A percentile compares a stretch with the other conserved stretches of the same genome.
Conservation (phyloP, 768 basidiomycete genomes). For the Rubroboletus pulcherrimus region DNA sequence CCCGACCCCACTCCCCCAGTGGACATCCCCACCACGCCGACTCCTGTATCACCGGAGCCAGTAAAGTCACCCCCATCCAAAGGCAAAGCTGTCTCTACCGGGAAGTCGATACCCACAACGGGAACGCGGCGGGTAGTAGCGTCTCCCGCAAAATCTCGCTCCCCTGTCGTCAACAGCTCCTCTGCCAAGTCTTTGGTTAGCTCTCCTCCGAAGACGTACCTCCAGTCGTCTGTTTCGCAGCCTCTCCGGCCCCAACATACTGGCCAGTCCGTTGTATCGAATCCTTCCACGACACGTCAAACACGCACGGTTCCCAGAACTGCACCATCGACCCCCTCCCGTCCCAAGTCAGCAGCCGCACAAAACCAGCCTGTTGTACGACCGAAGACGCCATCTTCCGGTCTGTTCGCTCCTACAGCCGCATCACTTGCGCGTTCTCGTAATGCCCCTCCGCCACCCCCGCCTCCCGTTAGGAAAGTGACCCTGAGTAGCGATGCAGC, state of each 20-base stretch:
- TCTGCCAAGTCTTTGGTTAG: conserved; percentile 20
- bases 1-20: conserved; percentile 20
- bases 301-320: conserved; percentile 25
- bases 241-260: conserved; percentile 39
- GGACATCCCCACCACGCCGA: conserved; percentile 18
- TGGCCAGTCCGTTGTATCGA: conserved; percentile 38
- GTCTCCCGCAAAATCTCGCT: conserved; percentile 31
- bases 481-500: conserved; percentile 50
- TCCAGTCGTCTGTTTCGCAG: conserved; percentile 36
- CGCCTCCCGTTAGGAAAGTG: conserved; percentile 52
- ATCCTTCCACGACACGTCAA: conserved; percentile 27
- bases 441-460: conserved; percentile 43
- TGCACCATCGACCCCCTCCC: conserved; percentile 30
- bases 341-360: conserved; percentile 35
- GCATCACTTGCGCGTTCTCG: conserved; percentile 73
- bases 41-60: conserved; percentile 21
- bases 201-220: conserved; percentile 29
- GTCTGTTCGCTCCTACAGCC: conserved; percentile 78
- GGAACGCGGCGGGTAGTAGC: conserved; percentile 15
- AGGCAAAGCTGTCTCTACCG: conserved; percentile 11
- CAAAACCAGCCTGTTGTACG: conserved; percentile 27
- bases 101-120: conserved; percentile 24
- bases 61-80: conserved; percentile 21
- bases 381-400: conserved; percentile 62
- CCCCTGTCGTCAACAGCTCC: conserved; percentile 16